Evolutionary conservation across 176 grass and related monocot species (phyloP), one percentile per base, ranked within the genome.

Genomic region (barley (Hordeum vulgare)): DNA sequence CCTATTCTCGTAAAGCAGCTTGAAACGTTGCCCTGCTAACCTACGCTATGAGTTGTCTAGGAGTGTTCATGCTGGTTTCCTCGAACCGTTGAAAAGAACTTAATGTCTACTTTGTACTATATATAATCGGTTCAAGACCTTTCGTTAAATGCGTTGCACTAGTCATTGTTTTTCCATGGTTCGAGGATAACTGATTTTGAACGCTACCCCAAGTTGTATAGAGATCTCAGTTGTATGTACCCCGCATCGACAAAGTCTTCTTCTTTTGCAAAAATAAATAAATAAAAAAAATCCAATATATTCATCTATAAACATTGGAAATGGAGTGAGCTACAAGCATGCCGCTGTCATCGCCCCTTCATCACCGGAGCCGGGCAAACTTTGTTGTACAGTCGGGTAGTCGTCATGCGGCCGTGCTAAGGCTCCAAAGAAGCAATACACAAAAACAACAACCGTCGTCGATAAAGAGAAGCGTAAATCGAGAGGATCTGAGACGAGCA

Each of bases 1-100:
- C 61, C 10, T 69, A 86, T 75, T 37, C 47, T 64, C 75, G 62
- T 29, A 57, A 85, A 82, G 66, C 49, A 37, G 81, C 72, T 87
- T 85, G 81, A 89, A 63, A 57, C 14, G 41, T 58, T 20, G 56
- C 20, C 62, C 8, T 23, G 27, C 11, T 70, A 49, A 21, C 31
- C 21, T 35, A 20, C 0, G 14, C 6, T 66, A 36, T 47, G 69
- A 26, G 27, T 51, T 79, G 33, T 61, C 56, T 31, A 53, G 24
- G 25, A 44, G 70, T 74, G 26, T 8, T 20, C 70, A 74, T 29
- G 24, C 70, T 24, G 9, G 70, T 49, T 73, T 47, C 8, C 8
- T 14, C 0, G n/a, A 71, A 26, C 37, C 3, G 37, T 41, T 44
- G 37, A 71, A 71, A 71, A 42, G 67, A 44, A 37, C 14, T 18